Evolutionary conservation across 148 eudicot species (phyloP), one percentile per base, ranked within the genome.

Genomic region (Silene latifolia): DNA sequence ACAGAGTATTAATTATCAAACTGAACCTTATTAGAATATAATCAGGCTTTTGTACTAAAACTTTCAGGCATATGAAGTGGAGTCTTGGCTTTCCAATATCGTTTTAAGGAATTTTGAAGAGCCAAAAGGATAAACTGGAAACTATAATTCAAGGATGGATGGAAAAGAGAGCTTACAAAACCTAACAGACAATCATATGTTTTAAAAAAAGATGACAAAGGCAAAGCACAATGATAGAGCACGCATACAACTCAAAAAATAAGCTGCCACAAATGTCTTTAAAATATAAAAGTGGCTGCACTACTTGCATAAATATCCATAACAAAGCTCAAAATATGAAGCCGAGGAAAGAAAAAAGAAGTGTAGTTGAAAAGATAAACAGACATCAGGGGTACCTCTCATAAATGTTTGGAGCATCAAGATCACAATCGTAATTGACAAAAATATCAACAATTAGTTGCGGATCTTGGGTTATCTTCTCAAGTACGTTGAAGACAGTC

Each of bases 351-450:
- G 4, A 39, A 64, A 15, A 42, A 63, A 69, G 65, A 35, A n/a
- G 46, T 14, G 42, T 23, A 7, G 44, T 32, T 35, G 48, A 65
- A 65, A 46, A 48, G 75, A 76, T 76, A 25, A 72, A 66, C 10
- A 70, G 76, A 42, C 58, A 78, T 47, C 42, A 32, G 56, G 72
- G 35, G 73, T 93, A 95, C 98, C 98, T 92, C 88, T 95, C 98
- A 85, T 88, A 92, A 51, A 92, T 89, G 82, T 95, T 95, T 46
- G 97, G 96, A 77, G 97, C 90, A 84, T 92, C 98, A 77, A 89
- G 85, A 80, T 95, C 98, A 81, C 98, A 95, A 72, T 95, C 98
- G 77, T 95, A 95, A 82, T 95, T 95, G 78, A 95, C 98, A 85
- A 89, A 95, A 73, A 89, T 81, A 80, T 95, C 98, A 78, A 95